These are phyloP conservation scores for Aaosphaeria arxii DNA, from an alignment of 2,329 filamentous ascomycete genomes.

Conservation along the genomic window DNA sequence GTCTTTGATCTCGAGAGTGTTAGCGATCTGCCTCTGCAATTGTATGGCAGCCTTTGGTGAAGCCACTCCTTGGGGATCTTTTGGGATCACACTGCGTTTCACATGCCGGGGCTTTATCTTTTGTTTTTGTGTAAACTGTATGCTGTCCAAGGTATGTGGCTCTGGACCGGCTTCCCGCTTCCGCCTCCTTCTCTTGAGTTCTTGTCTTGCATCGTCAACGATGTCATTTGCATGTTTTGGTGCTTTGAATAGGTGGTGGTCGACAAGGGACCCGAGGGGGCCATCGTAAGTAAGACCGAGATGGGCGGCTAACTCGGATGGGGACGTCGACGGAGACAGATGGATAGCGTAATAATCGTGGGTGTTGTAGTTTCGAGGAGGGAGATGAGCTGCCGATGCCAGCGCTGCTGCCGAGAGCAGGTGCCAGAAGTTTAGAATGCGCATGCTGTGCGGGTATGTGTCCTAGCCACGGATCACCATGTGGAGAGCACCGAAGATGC, in stretches of 20 bases:
- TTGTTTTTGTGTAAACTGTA: constrained; percentile 80
- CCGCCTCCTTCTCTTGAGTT: constrained; percentile 57
- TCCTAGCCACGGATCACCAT: not conserved
- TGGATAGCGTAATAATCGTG: constrained; percentile 95
- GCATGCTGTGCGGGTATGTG: constrained; percentile 22
- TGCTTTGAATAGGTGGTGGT: constrained; percentile 85
- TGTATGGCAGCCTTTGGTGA: constrained; percentile 47
- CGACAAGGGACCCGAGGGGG: constrained; percentile 69
- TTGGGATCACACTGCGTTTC: constrained; percentile 51
- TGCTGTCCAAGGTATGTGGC: constrained; percentile 63
- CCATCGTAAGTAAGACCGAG: constrained; percentile 81
- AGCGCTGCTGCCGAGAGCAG: constrained; percentile 34
- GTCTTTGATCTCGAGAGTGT: constrained; percentile 72
- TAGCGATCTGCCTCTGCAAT: constrained; percentile 38
- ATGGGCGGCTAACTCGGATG: constrained; percentile 65
- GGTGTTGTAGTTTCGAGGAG: constrained; percentile 68
- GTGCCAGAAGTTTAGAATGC: constrained; percentile 46
- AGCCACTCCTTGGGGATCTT: constrained; percentile 1
- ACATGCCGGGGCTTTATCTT: constrained; percentile 59
- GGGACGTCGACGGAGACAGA: constrained; percentile 64
- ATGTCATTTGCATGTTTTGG: constrained; percentile 55
- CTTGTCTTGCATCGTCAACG: constrained; percentile 50
- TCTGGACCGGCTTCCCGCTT: constrained; percentile 53
- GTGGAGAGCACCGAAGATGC: too few relatives aligned
- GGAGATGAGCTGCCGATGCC: constrained; percentile 36